These are phyloP conservation scores for Cryptosporidium meleagridis DNA, from an alignment of 169 alveolate genomes.

Conservation along the genomic window DNA sequence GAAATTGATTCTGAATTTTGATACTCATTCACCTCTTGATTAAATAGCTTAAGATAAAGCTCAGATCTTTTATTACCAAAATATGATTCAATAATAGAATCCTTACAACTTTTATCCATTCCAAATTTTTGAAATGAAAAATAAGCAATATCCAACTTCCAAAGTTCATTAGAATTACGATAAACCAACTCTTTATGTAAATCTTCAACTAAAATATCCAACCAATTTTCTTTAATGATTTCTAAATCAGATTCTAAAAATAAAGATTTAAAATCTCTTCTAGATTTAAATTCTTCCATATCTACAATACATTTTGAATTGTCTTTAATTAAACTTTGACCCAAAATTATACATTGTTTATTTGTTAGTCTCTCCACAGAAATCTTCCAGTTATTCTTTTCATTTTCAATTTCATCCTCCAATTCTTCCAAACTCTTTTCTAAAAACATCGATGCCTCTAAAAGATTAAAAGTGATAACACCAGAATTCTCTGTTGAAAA, in stretches of 20 bases:
- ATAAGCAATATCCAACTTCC: constrained; percentile 64
- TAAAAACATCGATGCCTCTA: constrained; percentile 22
- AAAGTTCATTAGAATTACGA: constrained; percentile 20
- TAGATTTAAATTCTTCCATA: not conserved
- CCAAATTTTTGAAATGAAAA: constrained; percentile 37
- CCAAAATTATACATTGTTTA: constrained; percentile 47
- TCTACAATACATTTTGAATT: not conserved
- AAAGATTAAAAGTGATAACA: constrained; percentile 30
- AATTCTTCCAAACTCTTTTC: constrained; percentile 12
- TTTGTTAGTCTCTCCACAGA: constrained; percentile 29
- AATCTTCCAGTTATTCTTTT: not conserved
- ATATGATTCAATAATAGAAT: constrained; percentile 10
- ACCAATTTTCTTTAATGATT: not conserved
- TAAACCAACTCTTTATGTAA: not conserved
- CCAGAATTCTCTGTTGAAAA: constrained; percentile 56
- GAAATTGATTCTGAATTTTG: not conserved
- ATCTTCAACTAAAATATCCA: constrained; percentile 39
- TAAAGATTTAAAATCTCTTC: not conserved
- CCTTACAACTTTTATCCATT: constrained; percentile 1
- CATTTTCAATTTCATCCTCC: constrained; percentile 36
- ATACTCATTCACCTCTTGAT: not conserved
- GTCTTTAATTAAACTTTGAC: not conserved
- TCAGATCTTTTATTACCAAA: constrained; percentile 11
- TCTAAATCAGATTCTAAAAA: not conserved
- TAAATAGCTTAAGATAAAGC: not conserved